Evolutionary conservation across 148 eudicot species (phyloP).

Genomic region (Arbutus unedo): DNA sequence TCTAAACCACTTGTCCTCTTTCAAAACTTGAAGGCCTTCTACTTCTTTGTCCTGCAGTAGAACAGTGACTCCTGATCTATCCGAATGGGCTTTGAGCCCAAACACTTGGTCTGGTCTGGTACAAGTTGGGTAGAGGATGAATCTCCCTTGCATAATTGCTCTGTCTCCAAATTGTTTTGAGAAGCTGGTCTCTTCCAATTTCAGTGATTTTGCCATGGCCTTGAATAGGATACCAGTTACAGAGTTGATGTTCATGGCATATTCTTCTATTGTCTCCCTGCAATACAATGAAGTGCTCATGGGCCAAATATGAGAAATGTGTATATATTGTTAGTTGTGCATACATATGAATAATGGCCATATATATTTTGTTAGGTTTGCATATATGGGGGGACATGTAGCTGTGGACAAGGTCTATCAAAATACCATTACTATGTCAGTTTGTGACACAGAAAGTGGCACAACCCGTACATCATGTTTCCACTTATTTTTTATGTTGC

Average conservation of each 20-base stretch:
- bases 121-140: constrained; percentile 37
- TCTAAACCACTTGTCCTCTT: constrained; percentile 39
- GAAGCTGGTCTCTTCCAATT: constrained; percentile 25
- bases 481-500: not conserved
- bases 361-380: too few relatives aligned
- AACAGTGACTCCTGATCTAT: constrained; percentile 37
- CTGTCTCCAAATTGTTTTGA: constrained; percentile 25
- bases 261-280: constrained; percentile 35
- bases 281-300: not conserved
- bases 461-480: too few relatives aligned
- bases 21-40: constrained; percentile 44
- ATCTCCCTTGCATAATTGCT: constrained; percentile 25
- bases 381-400: too few relatives aligned
- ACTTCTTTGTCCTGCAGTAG: constrained; percentile 38
- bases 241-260: constrained; percentile 18
- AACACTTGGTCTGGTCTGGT: constrained; percentile 30
- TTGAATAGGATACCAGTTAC: constrained; percentile 24
- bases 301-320: too few relatives aligned
- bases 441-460: too few relatives aligned
- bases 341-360: too few relatives aligned
- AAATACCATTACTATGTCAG: too few relatives aligned
- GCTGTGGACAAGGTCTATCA: too few relatives aligned
- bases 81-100: constrained; percentile 42
- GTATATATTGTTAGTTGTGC: too few relatives aligned
- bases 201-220: constrained; percentile 25